Evolutionary conservation across 192 early-diverging fungal species (phyloP).

Genomic region (Rhizophagus clarus): DNA sequence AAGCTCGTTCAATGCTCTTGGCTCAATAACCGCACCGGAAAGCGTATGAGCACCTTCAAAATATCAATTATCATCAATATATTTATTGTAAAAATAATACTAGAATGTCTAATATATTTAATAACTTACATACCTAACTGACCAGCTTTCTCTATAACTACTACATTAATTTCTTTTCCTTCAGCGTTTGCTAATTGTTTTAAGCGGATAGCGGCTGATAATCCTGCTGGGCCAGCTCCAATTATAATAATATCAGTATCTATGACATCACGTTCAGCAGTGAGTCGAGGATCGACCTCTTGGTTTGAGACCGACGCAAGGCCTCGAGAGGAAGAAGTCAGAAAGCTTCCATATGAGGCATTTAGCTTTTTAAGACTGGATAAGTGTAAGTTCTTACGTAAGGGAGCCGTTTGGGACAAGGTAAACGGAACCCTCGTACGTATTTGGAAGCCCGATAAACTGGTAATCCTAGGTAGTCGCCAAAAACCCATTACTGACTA

Average conservation of each 20-base stretch:
- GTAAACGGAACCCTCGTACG: not conserved
- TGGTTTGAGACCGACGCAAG: constrained; percentile 44
- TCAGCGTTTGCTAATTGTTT: constrained; percentile 85
- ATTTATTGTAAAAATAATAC: not conserved
- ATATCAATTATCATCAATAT: not conserved
- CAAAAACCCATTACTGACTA: too few relatives aligned
- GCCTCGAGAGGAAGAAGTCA: not conserved
- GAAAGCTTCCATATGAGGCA: not conserved
- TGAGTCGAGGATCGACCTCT: constrained; percentile 50
- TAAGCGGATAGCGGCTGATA: constrained; percentile 93
- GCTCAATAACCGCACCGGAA: constrained; percentile 94
- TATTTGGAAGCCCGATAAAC: not conserved
- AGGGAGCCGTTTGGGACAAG: not conserved
- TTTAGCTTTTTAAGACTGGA: not conserved
- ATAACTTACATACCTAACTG: constrained; percentile 70
- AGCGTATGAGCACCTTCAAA: constrained; percentile 86
- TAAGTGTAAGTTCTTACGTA: not conserved
- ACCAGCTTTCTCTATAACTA: constrained; percentile 91
- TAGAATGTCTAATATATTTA: not conserved
- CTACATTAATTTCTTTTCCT: constrained; percentile 85
- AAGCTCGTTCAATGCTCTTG: constrained; percentile 88
- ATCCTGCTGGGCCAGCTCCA: constrained; percentile 91
- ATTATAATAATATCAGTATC: constrained; percentile 97
- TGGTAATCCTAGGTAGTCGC: not conserved
- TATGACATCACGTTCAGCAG: constrained; percentile 70